phyloP scores from a whole-genome alignment of 257 asterid species.

The Primulina eburnea region DNA sequence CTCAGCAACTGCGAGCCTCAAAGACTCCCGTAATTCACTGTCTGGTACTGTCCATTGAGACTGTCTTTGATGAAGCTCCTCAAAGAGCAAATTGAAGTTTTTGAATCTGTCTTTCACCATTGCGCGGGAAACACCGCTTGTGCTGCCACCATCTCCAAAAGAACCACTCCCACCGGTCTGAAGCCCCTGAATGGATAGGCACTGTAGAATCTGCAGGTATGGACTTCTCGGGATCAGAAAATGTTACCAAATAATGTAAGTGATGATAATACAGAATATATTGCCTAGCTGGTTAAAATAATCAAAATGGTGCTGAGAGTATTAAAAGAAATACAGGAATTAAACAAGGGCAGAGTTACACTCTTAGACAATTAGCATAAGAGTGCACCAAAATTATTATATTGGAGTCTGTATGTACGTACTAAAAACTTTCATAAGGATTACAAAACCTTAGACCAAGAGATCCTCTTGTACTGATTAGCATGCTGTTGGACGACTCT shows the following conservation, averaged over 20 bases:
- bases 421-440: background rate
- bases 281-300: background rate
- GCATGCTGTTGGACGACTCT: constrained; percentile 96
- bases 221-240: background rate
- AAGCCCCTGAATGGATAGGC: constrained; percentile 70
- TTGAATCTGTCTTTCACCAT: constrained; percentile 83
- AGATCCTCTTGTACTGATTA: constrained; percentile 89
- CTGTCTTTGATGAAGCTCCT: constrained; percentile 95
- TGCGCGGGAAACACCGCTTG: constrained; percentile 66
- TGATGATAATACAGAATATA: background rate
- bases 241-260: background rate
- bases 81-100: constrained; percentile 74
- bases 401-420: background rate
- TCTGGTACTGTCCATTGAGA: constrained; percentile 99
- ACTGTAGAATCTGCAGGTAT: constrained; percentile 73
- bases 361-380: background rate
- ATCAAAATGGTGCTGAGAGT: background rate
- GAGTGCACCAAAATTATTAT: background rate
- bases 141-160: constrained; percentile 43
- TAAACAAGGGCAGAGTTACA: background rate
- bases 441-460: constrained; percentile 84
- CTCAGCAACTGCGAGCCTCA: constrained; percentile 97
- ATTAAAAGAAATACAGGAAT: background rate
- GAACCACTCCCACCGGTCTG: constrained; percentile 49
- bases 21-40: constrained; percentile 87